Evolutionary conservation across 2,329 filamentous ascomycete species (phyloP).

Genomic region (Fusarium euwallaceae): DNA sequence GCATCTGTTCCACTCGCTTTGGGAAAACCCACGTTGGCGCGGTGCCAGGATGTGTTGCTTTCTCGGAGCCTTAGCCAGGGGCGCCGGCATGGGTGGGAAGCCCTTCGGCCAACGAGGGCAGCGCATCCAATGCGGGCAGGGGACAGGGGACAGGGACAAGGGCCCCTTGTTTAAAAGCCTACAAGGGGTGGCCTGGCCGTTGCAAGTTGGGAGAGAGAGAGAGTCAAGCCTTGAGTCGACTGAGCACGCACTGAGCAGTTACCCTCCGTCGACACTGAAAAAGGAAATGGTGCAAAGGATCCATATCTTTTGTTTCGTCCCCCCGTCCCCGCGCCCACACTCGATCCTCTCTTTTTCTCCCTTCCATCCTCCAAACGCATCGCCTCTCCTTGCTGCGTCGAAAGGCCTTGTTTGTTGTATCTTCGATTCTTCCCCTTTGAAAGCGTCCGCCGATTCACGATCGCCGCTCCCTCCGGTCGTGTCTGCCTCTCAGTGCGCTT

Average conservation of each 20-base stretch:
- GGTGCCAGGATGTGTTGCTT: slow-evolving; percentile 35
- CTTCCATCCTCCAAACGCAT: slow-evolving; percentile 27
- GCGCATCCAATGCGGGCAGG: background rate
- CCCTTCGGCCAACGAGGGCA: slow-evolving; percentile 19
- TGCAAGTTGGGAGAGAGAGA: slow-evolving; percentile 16
- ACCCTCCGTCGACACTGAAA: background rate
- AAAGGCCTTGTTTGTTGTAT: slow-evolving; percentile 40
- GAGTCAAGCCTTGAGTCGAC: background rate
- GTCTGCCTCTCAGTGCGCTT: slow-evolving; percentile 34
- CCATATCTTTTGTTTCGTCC: slow-evolving; percentile 49
- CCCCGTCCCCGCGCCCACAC: slow-evolving; percentile 35
- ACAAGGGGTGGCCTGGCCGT: slow-evolving; percentile 30
- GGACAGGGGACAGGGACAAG: slow-evolving; percentile 29
- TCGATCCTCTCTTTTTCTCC: slow-evolving; percentile 22
- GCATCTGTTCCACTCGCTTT: slow-evolving; percentile 10
- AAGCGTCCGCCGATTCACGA: slow-evolving; percentile 37
- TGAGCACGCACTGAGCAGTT: background rate
- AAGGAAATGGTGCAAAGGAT: slow-evolving; percentile 19
- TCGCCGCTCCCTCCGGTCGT: slow-evolving; percentile 39
- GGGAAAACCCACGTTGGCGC: slow-evolving; percentile 22
- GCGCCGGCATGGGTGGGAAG: slow-evolving; percentile 6
- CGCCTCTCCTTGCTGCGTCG: slow-evolving; percentile 43
- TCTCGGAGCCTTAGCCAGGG: slow-evolving; percentile 42
- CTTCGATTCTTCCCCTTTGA: slow-evolving; percentile 42
- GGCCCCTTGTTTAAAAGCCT: slow-evolving; percentile 10